Evolutionary conservation across 331 rosid species (phyloP).

Genomic region (Prunus yedoensis): DNA sequence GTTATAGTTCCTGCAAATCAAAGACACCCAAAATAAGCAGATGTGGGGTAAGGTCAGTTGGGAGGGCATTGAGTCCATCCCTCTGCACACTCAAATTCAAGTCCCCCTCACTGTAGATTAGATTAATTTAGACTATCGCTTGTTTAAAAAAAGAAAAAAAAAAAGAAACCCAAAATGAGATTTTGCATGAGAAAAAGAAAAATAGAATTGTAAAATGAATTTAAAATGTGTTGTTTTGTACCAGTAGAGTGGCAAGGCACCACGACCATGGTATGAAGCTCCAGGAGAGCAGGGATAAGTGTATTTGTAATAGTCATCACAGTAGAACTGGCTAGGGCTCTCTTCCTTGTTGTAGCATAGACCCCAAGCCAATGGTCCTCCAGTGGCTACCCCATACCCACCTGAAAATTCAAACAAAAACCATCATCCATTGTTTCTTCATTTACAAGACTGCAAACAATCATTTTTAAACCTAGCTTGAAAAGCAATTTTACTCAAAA

Average conservation of each 20-base stretch:
- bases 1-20: slow-evolving; percentile 50
- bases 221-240: not conserved
- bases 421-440: not conserved
- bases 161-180: no score
- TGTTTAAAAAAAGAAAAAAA: no score
- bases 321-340: slow-evolving; percentile 45
- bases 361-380: slow-evolving; percentile 64
- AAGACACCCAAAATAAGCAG: not conserved
- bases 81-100: no score
- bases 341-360: slow-evolving; percentile 58
- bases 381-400: slow-evolving; percentile 63
- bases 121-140: no score
- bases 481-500: not conserved
- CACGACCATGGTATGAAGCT: slow-evolving; percentile 58
- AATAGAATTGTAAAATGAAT: no score
- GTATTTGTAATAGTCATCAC: slow-evolving; percentile 47
- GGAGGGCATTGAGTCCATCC: no score
- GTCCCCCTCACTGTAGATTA: no score
- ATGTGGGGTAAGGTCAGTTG: no score
- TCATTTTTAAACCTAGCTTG: not conserved
- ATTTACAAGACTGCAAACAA: not conserved
- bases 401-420: slow-evolving; percentile 32
- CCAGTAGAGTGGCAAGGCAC: slow-evolving; percentile 61
- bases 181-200: no score
- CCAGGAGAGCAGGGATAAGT: slow-evolving; percentile 58